A percentile compares a stretch with the other conserved stretches of the same genome.
Conservation (phyloP, 495 filamentous ascomycete genomes). For the Podospora australis region DNA sequence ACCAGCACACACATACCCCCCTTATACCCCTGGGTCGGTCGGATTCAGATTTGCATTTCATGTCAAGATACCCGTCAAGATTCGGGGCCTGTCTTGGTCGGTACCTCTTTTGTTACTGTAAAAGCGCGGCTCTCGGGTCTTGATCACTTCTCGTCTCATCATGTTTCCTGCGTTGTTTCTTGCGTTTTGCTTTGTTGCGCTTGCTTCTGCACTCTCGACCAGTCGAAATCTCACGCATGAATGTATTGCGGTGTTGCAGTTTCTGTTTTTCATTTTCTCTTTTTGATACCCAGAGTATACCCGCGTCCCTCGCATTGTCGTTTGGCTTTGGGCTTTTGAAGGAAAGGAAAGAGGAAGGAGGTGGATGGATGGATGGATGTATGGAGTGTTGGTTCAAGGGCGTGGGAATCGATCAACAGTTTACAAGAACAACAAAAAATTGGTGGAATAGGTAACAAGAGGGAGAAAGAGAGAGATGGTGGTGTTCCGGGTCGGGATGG, state of each 20-base stretch:
- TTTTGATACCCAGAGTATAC: conserved; percentile 34
- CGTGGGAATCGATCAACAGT: too few species aligned
- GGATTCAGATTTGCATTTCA: conserved; percentile 50
- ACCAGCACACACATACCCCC: conserved; percentile 24
- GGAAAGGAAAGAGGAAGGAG: conserved; percentile 8
- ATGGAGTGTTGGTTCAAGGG: neutral
- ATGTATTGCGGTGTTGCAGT: neutral
- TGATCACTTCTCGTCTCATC: neutral
- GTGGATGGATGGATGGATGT: conserved; percentile 1
- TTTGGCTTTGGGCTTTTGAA: conserved; percentile 14
- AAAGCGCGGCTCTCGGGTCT: neutral
- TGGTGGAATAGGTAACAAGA: conserved; percentile 3
- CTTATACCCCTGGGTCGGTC: conserved; percentile 36
- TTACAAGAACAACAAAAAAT: too few species aligned
- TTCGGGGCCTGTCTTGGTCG: conserved; percentile 35
- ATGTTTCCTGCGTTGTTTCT: conserved; percentile 1
- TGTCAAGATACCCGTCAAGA: conserved; percentile 46
- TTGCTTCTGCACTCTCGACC: neutral
- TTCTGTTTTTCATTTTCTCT: conserved; percentile 15
- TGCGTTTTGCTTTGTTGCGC: neutral
- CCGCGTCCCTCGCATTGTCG: conserved; percentile 12
- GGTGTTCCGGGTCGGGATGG: neutral
- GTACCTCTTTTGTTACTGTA: conserved; percentile 2
- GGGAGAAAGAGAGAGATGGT: neutral
- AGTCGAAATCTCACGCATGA: neutral